Conservation (phyloP, 768 basidiomycete genomes). For the Boletus speciosus region DNA sequence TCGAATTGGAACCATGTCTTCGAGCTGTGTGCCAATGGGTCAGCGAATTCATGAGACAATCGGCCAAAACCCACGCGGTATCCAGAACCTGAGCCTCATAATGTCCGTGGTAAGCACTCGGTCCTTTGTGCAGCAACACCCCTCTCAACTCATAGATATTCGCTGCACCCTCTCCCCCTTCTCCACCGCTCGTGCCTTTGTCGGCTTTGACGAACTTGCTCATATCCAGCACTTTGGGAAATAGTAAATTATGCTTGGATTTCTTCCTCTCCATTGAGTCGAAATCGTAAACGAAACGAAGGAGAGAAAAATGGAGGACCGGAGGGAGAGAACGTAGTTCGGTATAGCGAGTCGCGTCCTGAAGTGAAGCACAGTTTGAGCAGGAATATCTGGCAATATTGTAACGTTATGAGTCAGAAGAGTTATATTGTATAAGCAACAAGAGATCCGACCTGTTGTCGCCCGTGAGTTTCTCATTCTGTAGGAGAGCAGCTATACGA, state of each 20-base stretch:
- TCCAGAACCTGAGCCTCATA: constrained; percentile 87
- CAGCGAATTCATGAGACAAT: background rate
- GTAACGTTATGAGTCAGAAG: background rate
- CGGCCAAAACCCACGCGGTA: constrained; percentile 45
- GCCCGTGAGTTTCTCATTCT: constrained; percentile 69
- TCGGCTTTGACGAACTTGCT: constrained; percentile 44
- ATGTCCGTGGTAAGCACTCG: constrained; percentile 90
- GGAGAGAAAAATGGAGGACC: constrained; percentile 84
- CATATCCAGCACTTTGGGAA: constrained; percentile 76
- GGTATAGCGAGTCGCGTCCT: constrained; percentile 77
- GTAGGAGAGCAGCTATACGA: constrained; percentile 59
- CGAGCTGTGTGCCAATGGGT: constrained; percentile 39
- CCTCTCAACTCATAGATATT: constrained; percentile 80
- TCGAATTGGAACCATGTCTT: constrained; percentile 89
- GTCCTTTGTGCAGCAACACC: constrained; percentile 83
- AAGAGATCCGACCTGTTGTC: constrained; percentile 67
- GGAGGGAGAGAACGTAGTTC: constrained; percentile 73
- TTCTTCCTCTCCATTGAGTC: constrained; percentile 81
- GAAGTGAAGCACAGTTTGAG: constrained; percentile 63
- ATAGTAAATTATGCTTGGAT: constrained; percentile 76
- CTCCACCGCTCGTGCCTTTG: constrained; percentile 25
- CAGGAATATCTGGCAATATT: constrained; percentile 66
- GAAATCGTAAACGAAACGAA: constrained; percentile 90
- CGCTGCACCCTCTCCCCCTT: constrained; percentile 16
- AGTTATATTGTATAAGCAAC: background rate